Percentiles rank a stretch among this genome's conserved stretches.
Evolutionary conservation across 1,284 basidiomycete genomes (phyloP).

Genomic region (Chalciporus sp.): DNA sequence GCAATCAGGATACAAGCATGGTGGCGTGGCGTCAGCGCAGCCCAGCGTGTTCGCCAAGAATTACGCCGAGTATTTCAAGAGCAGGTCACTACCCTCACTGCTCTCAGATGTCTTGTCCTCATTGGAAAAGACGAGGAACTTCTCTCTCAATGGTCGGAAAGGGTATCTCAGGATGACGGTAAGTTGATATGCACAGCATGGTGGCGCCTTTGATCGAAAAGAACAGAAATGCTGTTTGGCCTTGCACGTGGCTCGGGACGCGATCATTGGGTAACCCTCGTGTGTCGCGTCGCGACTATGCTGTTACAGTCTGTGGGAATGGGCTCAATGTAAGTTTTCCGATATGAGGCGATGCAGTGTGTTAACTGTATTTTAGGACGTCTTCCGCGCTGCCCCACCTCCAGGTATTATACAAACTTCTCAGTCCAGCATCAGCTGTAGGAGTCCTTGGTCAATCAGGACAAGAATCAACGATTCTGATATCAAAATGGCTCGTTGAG

Average conservation of each 20-base stretch:
- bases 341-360: not conserved
- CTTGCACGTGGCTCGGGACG: constrained; percentile 40
- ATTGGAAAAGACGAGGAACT: constrained; percentile 57
- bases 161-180: constrained; percentile 43
- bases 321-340: constrained; percentile 46
- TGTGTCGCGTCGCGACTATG: constrained; percentile 49
- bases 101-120: constrained; percentile 61
- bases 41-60: constrained; percentile 40
- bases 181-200: constrained; percentile 17
- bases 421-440: constrained; percentile 15
- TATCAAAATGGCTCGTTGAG: constrained; percentile 21
- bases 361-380: constrained; percentile 29
- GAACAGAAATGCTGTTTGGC: constrained; percentile 45
- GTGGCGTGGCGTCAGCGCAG: constrained; percentile 57
- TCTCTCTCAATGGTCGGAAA: constrained; percentile 52
- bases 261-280: constrained; percentile 58
- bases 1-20: constrained; percentile 67
- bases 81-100: constrained; percentile 54
- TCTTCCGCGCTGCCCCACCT: constrained; percentile 26
- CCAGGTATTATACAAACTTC: constrained; percentile 31
- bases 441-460: constrained; percentile 13
- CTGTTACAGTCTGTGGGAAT: constrained; percentile 54
- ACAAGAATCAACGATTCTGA: constrained; percentile 10
- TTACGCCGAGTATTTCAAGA: constrained; percentile 38
- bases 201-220: not conserved